Evolutionary conservation across 352 stramenopile species (phyloP).

Genomic region (Pythium coloratum): DNA sequence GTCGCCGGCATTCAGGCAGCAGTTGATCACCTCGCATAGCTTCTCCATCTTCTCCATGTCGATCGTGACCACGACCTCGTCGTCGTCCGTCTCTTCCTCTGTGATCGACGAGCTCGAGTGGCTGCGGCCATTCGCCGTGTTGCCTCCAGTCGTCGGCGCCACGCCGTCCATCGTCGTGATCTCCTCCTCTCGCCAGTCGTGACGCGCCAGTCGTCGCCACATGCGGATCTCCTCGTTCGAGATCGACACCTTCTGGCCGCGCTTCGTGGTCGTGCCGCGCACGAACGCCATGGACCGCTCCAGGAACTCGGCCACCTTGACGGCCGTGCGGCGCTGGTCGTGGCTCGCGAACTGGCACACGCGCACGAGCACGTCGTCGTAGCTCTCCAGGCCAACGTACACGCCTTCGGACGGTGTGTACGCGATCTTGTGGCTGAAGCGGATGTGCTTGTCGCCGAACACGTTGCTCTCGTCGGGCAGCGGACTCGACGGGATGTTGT

Average conservation of each 20-base stretch:
- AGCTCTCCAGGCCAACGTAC: constrained; percentile 66
- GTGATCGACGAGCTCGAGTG: constrained; percentile 58
- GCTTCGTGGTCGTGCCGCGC: constrained; percentile 63
- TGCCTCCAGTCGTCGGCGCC: constrained; percentile 24
- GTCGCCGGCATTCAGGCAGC: constrained; percentile 39
- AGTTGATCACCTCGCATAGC: constrained; percentile 38
- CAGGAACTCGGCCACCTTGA: constrained; percentile 78
- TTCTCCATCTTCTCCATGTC: constrained; percentile 27
- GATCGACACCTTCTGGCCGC: constrained; percentile 70
- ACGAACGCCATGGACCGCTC: constrained; percentile 74
- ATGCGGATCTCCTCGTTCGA: constrained; percentile 83
- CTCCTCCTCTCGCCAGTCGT: constrained; percentile 68
- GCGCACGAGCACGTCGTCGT: constrained; percentile 74
- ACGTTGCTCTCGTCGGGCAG: constrained; percentile 46
- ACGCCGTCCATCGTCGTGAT: constrained; percentile 31
- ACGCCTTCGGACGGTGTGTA: constrained; percentile 35
- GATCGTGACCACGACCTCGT: constrained; percentile 27
- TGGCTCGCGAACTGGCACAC: constrained; percentile 67
- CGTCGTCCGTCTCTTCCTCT: constrained; percentile 36
- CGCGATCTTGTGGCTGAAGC: constrained; percentile 36
- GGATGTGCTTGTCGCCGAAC: constrained; percentile 49
- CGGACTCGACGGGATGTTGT: constrained; percentile 33
- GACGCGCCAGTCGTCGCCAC: constrained; percentile 67
- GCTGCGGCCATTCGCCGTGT: constrained; percentile 29
- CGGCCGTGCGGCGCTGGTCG: constrained; percentile 65